These are phyloP conservation scores for Leccinum uliginosum DNA, from an alignment of 768 basidiomycete genomes.

Conservation along the genomic window DNA sequence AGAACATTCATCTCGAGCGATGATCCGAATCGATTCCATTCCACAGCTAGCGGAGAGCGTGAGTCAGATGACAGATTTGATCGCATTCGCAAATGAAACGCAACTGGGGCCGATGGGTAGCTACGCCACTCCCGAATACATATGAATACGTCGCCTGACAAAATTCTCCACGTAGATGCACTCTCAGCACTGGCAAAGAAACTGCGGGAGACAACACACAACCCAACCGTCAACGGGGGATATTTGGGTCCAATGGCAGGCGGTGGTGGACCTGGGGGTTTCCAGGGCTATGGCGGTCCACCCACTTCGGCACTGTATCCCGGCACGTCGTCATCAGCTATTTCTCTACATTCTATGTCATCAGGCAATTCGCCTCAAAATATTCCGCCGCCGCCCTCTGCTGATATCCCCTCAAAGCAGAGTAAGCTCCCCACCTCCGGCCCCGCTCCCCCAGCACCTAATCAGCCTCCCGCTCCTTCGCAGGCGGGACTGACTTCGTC, in stretches of 20 bases:
- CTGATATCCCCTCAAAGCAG: constrained; percentile 58
- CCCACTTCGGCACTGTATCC: constrained; percentile 45
- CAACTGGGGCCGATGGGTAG: constrained; percentile 63
- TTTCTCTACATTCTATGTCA: constrained; percentile 41
- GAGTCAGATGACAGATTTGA: constrained; percentile 73
- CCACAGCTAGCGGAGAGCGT: constrained; percentile 76
- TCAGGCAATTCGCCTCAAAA: constrained; percentile 50
- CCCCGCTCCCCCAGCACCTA: constrained; percentile 36
- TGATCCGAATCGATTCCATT: constrained; percentile 6
- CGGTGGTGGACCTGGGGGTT: constrained; percentile 20
- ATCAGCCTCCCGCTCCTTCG: constrained; percentile 37
- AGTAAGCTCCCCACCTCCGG: constrained; percentile 52
- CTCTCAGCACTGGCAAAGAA: constrained; percentile 37
- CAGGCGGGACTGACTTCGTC: constrained; percentile 39
- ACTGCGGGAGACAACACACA: constrained; percentile 31
- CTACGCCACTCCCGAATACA: constrained; percentile 30
- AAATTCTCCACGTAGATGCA: constrained; percentile 38
- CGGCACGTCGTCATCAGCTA: constrained; percentile 37
- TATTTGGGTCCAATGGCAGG: constrained; percentile 16
- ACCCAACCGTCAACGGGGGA: constrained; percentile 11
- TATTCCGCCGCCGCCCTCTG: constrained; percentile 38
- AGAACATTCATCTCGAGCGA: neutral
- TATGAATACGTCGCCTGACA: constrained; percentile 21
- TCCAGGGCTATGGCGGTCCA: constrained; percentile 23
- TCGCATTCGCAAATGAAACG: constrained; percentile 54